phyloP scores from a whole-genome alignment of 306 rosid genomes.

The Pterocarpus santalinus region DNA sequence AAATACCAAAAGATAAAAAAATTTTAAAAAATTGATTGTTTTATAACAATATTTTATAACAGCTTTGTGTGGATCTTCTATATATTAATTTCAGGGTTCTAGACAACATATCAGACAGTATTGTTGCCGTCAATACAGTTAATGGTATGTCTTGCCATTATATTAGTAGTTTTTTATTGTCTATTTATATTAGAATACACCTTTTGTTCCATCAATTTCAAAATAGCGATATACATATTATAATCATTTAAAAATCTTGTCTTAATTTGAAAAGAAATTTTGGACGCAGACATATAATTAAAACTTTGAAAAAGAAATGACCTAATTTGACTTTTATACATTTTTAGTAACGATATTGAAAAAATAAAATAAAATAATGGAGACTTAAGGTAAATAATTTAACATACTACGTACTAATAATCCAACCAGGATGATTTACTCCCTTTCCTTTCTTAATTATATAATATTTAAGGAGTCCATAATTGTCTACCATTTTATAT shows the following conservation, averaged over 20 bases:
- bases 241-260: not conserved
- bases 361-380: no score
- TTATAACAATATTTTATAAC: no score
- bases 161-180: not conserved
- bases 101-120: conserved; percentile 54
- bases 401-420: not conserved
- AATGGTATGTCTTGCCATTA: conserved; percentile 42
- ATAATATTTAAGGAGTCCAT: no score
- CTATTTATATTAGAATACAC: not conserved
- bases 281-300: not conserved
- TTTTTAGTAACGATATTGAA: no score
- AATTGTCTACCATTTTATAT: no score
- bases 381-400: not conserved
- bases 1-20: not conserved
- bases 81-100: conserved; percentile 57
- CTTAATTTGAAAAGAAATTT: not conserved
- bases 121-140: conserved; percentile 54
- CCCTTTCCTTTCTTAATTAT: not conserved
- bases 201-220: not conserved
- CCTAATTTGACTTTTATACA: not conserved
- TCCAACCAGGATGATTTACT: not conserved
- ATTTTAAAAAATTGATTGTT: not conserved
- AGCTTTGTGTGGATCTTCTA: not conserved
- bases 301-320: not conserved
- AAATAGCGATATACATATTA: not conserved